Evolutionary conservation across 179 eudicot genomes (phyloP), one percentile per base, ranked within the genome.

Genomic region (Dionaea muscipula): DNA sequence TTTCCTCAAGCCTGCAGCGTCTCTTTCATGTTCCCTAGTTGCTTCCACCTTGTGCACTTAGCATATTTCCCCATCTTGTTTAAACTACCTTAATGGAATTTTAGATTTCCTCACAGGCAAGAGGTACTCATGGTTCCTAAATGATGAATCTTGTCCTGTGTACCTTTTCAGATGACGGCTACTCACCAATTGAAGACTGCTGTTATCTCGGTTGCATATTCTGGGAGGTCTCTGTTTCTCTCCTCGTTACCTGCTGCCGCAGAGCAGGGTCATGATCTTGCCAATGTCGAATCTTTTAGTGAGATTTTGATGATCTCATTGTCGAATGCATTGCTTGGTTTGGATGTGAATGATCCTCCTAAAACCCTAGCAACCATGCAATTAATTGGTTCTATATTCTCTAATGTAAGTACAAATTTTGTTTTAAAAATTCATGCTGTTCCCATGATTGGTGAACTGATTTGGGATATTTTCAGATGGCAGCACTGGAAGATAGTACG

Each of bases 291-390:
- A 67, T 78, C 81, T 57, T 79, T 57, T 54, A 67, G 67, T 64
- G 96, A 88, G 68, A 77, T 93, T 47, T 62, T 93, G 75, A 78
- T 81, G 78, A 75, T 88, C 61, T 79, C 99, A 23, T 67, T 93
- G 41, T 84, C 96, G 23, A 93, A 84, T 79, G 93, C 99, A 26
- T 72, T 93, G 69, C 79, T 93, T 67, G 99, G 99, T 37, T 79
- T 93, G 89, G 99, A 93, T 81, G 99, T 95, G 57, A 93, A 93
- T 73, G 99, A 93, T 67, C 96, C 99, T 60, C 96, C 99, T 18
- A 93, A 93, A 76, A 88, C 96, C 56, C 56, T 82, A 78, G 99
- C 96, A 41, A 88, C 94, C 64, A 93, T 93, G 89, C 99, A 93
- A 71, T 73, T 93, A 38, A 78, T 93, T 76, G 96, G 94, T 47